A percentile compares a stretch with the other conserved stretches of the same genome.
These are phyloP conservation scores for Mycena vitilis DNA, from an alignment of 768 basidiomycete species.

Conservation along the genomic window DNA sequence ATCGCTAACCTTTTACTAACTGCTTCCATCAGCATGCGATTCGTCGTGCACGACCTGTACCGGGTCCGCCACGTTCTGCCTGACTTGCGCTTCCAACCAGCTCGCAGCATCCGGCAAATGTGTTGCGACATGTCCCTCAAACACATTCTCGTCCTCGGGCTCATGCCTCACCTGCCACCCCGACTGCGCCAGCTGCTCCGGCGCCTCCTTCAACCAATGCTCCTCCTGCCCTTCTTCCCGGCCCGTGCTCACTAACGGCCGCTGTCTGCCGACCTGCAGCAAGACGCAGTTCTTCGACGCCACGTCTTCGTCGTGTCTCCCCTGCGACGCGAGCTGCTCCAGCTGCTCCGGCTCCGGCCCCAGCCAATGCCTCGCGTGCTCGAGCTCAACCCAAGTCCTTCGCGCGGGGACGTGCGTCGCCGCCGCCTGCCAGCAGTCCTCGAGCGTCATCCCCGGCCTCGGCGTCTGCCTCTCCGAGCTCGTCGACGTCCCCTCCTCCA, in stretches of 20 bases:
- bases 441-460: constrained; percentile 72
- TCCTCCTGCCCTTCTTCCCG: constrained; percentile 72
- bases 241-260: constrained; percentile 79
- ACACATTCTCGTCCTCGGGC: constrained; percentile 72
- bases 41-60: constrained; percentile 79
- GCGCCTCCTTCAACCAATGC: constrained; percentile 81
- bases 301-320: constrained; percentile 68
- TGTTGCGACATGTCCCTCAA: constrained; percentile 75
- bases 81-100: constrained; percentile 74
- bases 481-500: constrained; percentile 61
- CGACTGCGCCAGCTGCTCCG: constrained; percentile 84
- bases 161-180: constrained; percentile 82
- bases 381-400: constrained; percentile 61
- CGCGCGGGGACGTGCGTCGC: constrained; percentile 68
- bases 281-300: constrained; percentile 77
- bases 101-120: constrained; percentile 81
- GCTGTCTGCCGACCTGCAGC: constrained; percentile 82
- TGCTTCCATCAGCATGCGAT: constrained; percentile 64
- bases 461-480: constrained; percentile 84
- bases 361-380: constrained; percentile 67
- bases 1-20: neutral
- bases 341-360: constrained; percentile 70
- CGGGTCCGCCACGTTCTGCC: constrained; percentile 75
- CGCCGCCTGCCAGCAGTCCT: constrained; percentile 67
- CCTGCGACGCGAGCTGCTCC: constrained; percentile 76